Conservation (phyloP, 257 asterid species). For the Solanum ossicruentum region DNA sequence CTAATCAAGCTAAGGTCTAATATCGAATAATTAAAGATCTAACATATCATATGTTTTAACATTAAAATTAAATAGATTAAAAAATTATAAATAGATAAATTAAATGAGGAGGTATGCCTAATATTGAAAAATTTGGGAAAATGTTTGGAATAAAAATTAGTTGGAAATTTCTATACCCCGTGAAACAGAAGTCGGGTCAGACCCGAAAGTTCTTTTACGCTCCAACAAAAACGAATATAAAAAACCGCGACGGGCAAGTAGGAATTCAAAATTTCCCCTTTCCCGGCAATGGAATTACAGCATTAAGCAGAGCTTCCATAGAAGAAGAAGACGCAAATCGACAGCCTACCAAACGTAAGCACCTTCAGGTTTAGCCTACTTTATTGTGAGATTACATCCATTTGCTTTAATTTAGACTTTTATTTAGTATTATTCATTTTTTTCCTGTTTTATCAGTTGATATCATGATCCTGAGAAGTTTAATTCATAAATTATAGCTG, state of each 20-base stretch:
- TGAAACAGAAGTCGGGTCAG: not conserved
- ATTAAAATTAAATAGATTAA: not conserved
- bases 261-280: not conserved
- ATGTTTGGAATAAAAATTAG: not conserved
- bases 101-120: not conserved
- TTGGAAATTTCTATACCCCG: not conserved
- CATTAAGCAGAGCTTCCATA: not conserved
- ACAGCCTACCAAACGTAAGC: not conserved
- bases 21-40: not conserved
- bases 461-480: slow-evolving; percentile 17
- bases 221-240: not conserved
- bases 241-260: not conserved
- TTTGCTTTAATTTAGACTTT: not conserved
- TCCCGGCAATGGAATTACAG: not conserved
- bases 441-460: slow-evolving; percentile 12
- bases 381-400: not conserved
- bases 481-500: slow-evolving; percentile 14
- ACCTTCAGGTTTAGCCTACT: not conserved
- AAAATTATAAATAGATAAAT: not conserved
- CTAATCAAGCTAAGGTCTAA: not conserved
- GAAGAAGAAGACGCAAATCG: not conserved
- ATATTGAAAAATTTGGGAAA: not conserved
- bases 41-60: not conserved
- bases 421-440: not conserved
- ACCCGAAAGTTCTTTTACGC: not conserved